phyloP scores from a whole-genome alignment of 139 green algal genomes.

The Chlamydomonas sphaeroides region DNA sequence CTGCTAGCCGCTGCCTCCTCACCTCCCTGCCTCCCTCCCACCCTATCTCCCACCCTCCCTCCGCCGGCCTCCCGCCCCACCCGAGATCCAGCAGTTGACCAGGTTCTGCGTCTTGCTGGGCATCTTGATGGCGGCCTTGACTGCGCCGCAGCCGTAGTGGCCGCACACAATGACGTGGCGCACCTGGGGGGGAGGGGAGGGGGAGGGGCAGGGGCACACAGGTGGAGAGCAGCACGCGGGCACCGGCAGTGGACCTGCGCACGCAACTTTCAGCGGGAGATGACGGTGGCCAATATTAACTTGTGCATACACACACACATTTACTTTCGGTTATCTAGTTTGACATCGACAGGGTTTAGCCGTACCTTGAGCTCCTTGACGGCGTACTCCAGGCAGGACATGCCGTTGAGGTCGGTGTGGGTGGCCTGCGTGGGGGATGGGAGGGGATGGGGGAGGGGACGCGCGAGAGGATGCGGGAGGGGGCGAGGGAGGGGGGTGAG shows the following conservation, averaged over 20 bases:
- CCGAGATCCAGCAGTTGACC: constrained; percentile 83
- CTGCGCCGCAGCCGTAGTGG: constrained; percentile 86
- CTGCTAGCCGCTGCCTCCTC: too few relatives aligned
- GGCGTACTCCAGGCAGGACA: constrained; percentile 80
- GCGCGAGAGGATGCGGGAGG: too few relatives aligned
- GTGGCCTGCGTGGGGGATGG: constrained; percentile 43
- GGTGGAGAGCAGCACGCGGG: background rate
- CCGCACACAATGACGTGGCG: constrained; percentile 87
- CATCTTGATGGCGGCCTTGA: constrained; percentile 69
- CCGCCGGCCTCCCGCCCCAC: background rate
- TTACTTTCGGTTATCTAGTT: too few relatives aligned
- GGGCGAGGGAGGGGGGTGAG: too few relatives aligned
- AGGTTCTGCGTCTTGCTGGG: constrained; percentile 67
- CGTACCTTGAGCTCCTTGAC: constrained; percentile 73
- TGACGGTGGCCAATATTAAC: too few relatives aligned
- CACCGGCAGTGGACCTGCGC: background rate
- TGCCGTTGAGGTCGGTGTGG: constrained; percentile 86
- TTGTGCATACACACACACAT: too few relatives aligned
- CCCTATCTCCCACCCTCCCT: too few relatives aligned
- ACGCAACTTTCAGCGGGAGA: too few relatives aligned
- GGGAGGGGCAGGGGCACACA: too few relatives aligned
- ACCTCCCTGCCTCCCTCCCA: too few relatives aligned
- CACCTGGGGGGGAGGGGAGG: constrained; percentile 47
- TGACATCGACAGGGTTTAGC: too few relatives aligned
- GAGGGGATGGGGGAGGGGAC: too few relatives aligned